Conservation (phyloP, 2,329 filamentous ascomycete genomes). For the Fusarium scirpi region DNA sequence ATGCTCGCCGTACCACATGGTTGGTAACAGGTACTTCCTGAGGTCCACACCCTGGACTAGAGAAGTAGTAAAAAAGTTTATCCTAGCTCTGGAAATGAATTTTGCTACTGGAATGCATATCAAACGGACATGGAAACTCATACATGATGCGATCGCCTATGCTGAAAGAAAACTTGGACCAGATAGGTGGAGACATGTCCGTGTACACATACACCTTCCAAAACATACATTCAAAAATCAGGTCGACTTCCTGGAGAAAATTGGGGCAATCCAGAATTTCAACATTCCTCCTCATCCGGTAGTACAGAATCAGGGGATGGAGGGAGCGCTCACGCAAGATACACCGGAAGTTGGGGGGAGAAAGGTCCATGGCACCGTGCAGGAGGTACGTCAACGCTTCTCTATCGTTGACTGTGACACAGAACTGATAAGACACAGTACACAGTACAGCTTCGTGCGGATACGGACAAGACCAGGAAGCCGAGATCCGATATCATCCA, state of each 20-base stretch:
- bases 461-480: fast-evolving
- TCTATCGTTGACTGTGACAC: fast-evolving
- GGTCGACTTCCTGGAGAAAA: neutral
- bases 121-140: neutral
- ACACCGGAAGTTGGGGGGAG: fast-evolving
- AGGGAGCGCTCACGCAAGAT: fast-evolving
- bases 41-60: neutral
- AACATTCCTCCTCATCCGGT: neutral
- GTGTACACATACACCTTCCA: neutral
- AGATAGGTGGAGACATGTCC: neutral
- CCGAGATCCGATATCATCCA: too few relatives aligned
- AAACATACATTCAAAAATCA: fast-evolving
- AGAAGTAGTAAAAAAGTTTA: neutral
- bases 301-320: fast-evolving
- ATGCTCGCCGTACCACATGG: neutral
- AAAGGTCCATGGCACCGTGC: neutral
- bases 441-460: neutral
- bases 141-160: neutral
- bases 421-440: neutral
- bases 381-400: neutral
- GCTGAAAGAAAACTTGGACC: neutral
- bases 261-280: neutral
- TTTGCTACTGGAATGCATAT: fast-evolving
- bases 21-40: neutral
- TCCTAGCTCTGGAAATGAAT: neutral